Conservation (phyloP, 108 stramenopile species). For the Nitzschia palea region DNA sequence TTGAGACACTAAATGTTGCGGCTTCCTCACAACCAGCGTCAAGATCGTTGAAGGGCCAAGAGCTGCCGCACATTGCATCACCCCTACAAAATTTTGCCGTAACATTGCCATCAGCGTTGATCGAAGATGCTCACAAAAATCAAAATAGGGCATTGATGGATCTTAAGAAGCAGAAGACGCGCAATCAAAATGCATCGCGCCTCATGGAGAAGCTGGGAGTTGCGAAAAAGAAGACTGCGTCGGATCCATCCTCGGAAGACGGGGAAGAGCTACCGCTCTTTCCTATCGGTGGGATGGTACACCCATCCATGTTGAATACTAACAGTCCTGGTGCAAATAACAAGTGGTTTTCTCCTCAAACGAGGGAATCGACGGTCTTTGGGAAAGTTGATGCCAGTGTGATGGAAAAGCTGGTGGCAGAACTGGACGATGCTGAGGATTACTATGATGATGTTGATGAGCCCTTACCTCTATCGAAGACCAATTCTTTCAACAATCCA, state of each 20-base stretch:
- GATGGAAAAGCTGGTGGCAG: slow-evolving; percentile 13
- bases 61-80: too few relatives aligned
- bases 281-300: slow-evolving; percentile 6
- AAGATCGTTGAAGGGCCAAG: too few relatives aligned
- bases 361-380: background rate
- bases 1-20: too few relatives aligned
- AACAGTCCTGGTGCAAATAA: background rate
- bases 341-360: background rate
- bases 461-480: slow-evolving; percentile 5
- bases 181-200: slow-evolving; percentile 24
- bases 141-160: background rate
- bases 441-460: slow-evolving; percentile 3
- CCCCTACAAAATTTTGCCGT: background rate
- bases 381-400: background rate
- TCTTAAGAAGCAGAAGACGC: slow-evolving; percentile 31
- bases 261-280: background rate
- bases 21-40: background rate
- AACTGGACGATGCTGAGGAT: slow-evolving; percentile 15
- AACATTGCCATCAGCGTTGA: background rate
- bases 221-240: background rate
- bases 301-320: background rate
- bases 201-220: slow-evolving; percentile 15
- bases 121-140: background rate
- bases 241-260: background rate
- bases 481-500: background rate